Evolutionary conservation across 352 stramenopile species (phyloP), one percentile per base, ranked within the genome.

Genomic region (Saprolegnia parasitica): DNA sequence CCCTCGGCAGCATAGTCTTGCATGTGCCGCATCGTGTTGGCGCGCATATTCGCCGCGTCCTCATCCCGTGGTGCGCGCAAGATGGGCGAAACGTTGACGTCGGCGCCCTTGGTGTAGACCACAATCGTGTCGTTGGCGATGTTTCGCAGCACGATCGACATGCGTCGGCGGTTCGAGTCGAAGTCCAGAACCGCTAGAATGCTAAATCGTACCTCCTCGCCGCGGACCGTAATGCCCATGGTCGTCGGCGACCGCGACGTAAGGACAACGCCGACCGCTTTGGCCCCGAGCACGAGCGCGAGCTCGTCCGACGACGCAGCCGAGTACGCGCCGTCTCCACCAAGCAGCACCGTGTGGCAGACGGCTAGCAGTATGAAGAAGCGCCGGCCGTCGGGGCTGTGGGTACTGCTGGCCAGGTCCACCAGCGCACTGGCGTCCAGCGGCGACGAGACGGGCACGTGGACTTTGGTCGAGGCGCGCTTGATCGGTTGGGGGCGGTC

Each of bases 401-500:
- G 13, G 23, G 15, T 20, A 39, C 2, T 18, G 47, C 9, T 20
- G 21, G 16, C 2, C 9, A 32, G 20, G 9, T 57, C 50, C 37
- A 20, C n/a, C 4, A 21, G 60, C 9, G 9, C n/a, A n/a, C 60
- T 56, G 3, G 4, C n/a, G 4, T 65, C 29, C 0, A 20, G 9
- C 47, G 26, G 52, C 61, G 37, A 45, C 24, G 24, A 97, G 97
- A 61, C 83, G 84, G n/a, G 91, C 97, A 16, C 97, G 74, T 26
- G 91, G 91, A 23, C 89, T 98, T 65, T 97, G 97, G 70, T 98
- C 91, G 13, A 77, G 90, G 73, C 98, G 98, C 6, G 98, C 91
- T 70, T 98, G 96, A 46, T 96, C 81, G 40, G 99, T 95, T 76
- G 97, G 83, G 8, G 93, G 96, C 15, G 68, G 75, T 39, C 85